Base-by-base conservation (phyloP, 257 asterid genomes). In the Gentiana macrophylla region DNA sequence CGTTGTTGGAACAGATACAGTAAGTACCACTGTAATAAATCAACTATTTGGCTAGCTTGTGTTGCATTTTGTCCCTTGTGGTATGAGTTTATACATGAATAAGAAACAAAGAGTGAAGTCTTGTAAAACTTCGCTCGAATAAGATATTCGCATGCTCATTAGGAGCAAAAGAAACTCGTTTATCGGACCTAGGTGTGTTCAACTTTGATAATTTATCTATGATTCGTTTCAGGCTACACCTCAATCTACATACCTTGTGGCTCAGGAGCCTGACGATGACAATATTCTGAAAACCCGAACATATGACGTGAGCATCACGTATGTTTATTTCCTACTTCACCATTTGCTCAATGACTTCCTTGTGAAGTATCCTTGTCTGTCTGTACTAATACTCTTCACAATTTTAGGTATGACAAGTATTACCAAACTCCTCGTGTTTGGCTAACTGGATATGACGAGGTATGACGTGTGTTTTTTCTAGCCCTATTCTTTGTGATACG, bases 381-480 rank as follows among this genome's bases (percentile, higher is more conserved):
- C n/a, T 35, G 15, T 34, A 13, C 55, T 6, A 12, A 6, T 37
- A 5, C 53, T 34, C 43, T 11, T 50, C 52, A 60, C 59, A 68
- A 48, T 62, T 57, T 47, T 66, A 91, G 98, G 84, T 87, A 88
- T 65, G 99, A 92, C 83, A 85, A 92, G 71, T 92, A 88, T 61
- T 92, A 88, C 77, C 99, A 92, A 81, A 92, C 99, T 38, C 99
- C 99, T 66, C 89, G 97, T 55, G 95, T 92, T 63, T 92, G 99
- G 99, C 97, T 92, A 56, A 88, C 97, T 63, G 99, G 99, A 66
- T 92, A 92, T 70, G 97, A 92, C 50, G 99, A 92, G 95, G 99
- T 88, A 60, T 59, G 10, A 4, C 8, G 11, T 41, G 9, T 41
- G 46, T 41, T 41, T 2, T 10, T 41, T 41, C 46, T 5, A 10